Base-by-base conservation (phyloP, 108 stramenopile species). In the Schizochytrium sp. region DNA sequence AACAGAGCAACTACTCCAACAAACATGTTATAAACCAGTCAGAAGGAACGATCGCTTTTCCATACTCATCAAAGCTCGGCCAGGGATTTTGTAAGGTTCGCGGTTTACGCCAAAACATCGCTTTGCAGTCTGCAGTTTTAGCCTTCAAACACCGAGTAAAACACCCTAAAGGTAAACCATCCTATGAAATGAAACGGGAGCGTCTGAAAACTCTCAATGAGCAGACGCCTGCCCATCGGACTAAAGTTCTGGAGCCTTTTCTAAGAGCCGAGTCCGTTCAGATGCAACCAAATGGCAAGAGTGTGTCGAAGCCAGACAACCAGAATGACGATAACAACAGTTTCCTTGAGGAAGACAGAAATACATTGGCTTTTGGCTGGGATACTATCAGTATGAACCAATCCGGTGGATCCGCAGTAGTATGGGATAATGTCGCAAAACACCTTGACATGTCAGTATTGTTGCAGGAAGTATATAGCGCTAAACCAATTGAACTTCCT, bases 81-180 rank as follows among this genome's bases (percentile, higher is more conserved):
- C 40, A 7, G 28, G 44, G 1, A 12, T 69, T 69, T 15, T 69
- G 64, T 44, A 69, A 69, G 28, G 64, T 83, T 47, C 76, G 76
- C 5, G 8, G 55, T 5, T 38, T 55, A n/a, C 47, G 76, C 47
- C 76, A 83, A 42, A 83, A 83, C 76, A 10, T 83, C 10, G 76
- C 76, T 7, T 28, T 83, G 76, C 76, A 83, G 17, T 83, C 76
- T 47, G 76, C 76, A 10, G 76, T 83, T 2, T 40, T 83, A n/a
- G 76, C 76, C 50, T 83, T 55, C 76, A 83, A 83, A 53, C 76
- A 83, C 76, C 76, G 55, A 50, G 55, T 83, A 13, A 8, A 83
- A 53, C 76, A 83, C 3, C 76, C 76, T 10, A 5, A 42, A 10
- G 76, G 50, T 13, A 10, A 28, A 40, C 47, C 55, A 17, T 83